These are phyloP conservation scores for Ochetophila trinervis DNA, from an alignment of 306 rosid species.

Conservation along the genomic window DNA sequence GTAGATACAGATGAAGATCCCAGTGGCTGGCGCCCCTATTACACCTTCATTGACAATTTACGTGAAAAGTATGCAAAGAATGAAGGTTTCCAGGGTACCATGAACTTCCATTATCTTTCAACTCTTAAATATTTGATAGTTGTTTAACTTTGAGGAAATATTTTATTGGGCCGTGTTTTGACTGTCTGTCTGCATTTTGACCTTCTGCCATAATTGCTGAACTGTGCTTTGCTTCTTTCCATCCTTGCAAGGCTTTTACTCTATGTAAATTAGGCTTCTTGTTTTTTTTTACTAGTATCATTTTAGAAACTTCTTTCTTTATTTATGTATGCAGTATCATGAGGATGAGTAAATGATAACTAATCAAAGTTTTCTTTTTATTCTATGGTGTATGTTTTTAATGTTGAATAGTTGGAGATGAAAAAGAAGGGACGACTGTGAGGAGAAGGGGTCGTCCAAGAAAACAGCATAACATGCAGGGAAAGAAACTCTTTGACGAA, in stretches of 20 bases:
- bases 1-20: slow-evolving; percentile 86
- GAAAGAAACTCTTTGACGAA: slow-evolving; percentile 86
- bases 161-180: too few species aligned
- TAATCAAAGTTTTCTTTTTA: neutral
- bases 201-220: neutral
- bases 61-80: slow-evolving; percentile 77
- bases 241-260: neutral
- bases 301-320: neutral
- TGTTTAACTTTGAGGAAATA: neutral
- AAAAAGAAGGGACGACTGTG: slow-evolving; percentile 60
- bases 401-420: slow-evolving; percentile 55
- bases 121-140: neutral
- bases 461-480: slow-evolving; percentile 54
- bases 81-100: slow-evolving; percentile 71
- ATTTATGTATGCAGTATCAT: neutral
- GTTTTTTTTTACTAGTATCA: neutral
- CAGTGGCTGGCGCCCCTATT: slow-evolving; percentile 96
- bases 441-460: slow-evolving; percentile 95
- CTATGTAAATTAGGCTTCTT: neutral
- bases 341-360: too few species aligned
- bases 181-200: neutral
- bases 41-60: slow-evolving; percentile 56
- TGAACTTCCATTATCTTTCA: neutral
- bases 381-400: slow-evolving; percentile 8
- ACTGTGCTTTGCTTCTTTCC: neutral